Base-by-base conservation (phyloP, 371 early-diverging fungal genomes). In the Syncephalastrum sp. region DNA sequence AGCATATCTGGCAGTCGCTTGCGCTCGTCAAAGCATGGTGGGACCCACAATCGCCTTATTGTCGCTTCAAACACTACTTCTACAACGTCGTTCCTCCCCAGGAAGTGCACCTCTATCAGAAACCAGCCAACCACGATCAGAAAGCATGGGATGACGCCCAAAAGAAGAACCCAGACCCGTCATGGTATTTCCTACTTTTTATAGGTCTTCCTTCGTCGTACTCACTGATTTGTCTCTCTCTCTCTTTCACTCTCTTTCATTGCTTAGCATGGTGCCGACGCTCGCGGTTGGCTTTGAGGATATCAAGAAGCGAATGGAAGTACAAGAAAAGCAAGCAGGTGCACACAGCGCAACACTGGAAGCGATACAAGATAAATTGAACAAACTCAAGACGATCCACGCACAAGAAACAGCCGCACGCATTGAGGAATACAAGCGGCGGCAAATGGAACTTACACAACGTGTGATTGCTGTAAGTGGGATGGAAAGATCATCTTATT, bases 231-330 rank as follows among this genome's bases (percentile, higher is more conserved):
- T 17, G 2, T 1, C n/a, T 41, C 17, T 8, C 42, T 43, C 29
- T 45, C 21, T 13, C 45, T 47, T 42, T 42, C 29, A 27, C 21
- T 13, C 45, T 47, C 25, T 42, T 27, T 12, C 5, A 25, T 46
- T 19, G 5, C n/a, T 24, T 44, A 59, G 59, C 14, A 79, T 92
- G 81, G 92, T 93, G 0, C 94, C 96, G 8, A 91, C 90, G 4
- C 69, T 94, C 17, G 96, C 95, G 2, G 81, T 89, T 47, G 94
- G 95, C 16, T 95, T 94, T 61, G 91, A 83, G 4, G 95, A 92
- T 60, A 70, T 96, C 21, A 82, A 89, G 50, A 91, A 90, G 69
- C 79, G 96, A 25, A 84, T 90, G 60, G 87, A 88, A 42, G 75
- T 80, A 56, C 95, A 95, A 69, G 75, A 82, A 3, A 64, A 82